Evolutionary conservation across 1,139 yeast species (phyloP), one percentile per base, ranked within the genome.

Genomic region (Groenewaldozyma auringiensis): DNA sequence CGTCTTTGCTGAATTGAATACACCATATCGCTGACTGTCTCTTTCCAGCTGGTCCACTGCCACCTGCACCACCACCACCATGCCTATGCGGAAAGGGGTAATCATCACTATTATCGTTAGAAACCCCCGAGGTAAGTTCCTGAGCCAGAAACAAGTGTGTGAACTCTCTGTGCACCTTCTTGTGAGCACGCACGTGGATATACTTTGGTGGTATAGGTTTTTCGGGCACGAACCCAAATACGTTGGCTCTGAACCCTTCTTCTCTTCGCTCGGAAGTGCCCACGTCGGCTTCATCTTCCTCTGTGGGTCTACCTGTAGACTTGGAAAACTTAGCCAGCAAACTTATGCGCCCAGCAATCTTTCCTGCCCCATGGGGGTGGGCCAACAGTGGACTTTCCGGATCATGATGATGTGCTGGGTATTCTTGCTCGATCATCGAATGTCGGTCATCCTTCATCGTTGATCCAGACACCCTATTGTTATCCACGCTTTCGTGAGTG

Each of bases 101-200:
- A 16, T 35, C n/a, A 36, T 42, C 44, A 25, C 35, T 13, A 11
- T 38, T 35, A 13, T n/a, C 18, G 8, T 33, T 33, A 9, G 25
- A 9, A 4, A 21, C 9, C 4, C 38, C 17, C 9, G 48, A 39
- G 16, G 41, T 43, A 49, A 88, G 66, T 62, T 87, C 94, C 62
- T 88, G 96, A 0, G 95, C 94, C 38, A 87, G 66, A 54, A 88
- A 86, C 42, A 87, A 61, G 48, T 82, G 68, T 53, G 75, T 75
- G 49, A 80, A 67, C 37, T 65, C 67, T 11, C 64, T 57, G 22
- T 53, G 47, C 40, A 53, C 50, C 50, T 63, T 64, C 27, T 60
- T 58, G 44, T 64, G 67, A 2, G 68, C 60, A 18, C 67, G 59
- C 4, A 66, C 67, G 33, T 64, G 63, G 44, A 67, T 59, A 49